Evolutionary conservation across 495 filamentous ascomycete genomes (phyloP).

Genomic region (Chaetomidium leptoderma): DNA sequence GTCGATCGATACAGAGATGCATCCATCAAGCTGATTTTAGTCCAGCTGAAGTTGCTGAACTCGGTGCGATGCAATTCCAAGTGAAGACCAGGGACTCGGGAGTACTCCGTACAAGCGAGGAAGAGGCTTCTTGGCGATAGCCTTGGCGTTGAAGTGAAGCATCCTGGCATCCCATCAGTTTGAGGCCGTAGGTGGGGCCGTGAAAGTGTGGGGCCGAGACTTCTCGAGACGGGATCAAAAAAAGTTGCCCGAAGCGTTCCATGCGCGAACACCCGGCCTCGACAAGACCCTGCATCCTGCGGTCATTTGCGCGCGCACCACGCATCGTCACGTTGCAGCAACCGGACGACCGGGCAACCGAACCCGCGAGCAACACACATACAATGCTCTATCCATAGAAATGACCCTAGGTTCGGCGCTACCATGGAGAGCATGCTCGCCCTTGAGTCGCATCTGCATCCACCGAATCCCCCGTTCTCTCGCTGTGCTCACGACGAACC

Average conservation of each 20-base stretch:
- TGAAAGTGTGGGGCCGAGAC: too few relatives aligned
- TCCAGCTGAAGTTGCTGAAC: too few relatives aligned
- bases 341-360: not conserved
- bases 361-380: not conserved
- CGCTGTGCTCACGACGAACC: not conserved
- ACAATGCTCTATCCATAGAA: constrained; percentile 9
- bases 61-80: too few relatives aligned
- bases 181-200: too few relatives aligned
- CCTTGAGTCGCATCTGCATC: not conserved
- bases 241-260: not conserved
- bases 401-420: constrained; percentile 15
- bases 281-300: not conserved
- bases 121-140: too few relatives aligned
- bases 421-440: constrained; percentile 11
- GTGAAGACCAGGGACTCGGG: too few relatives aligned
- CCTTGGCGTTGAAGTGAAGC: too few relatives aligned
- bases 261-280: not conserved
- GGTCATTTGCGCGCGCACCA: not conserved
- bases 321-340: not conserved
- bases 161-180: too few relatives aligned
- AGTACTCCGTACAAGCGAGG: too few relatives aligned
- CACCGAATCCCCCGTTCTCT: not conserved
- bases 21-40: too few relatives aligned
- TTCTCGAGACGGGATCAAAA: not conserved
- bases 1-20: too few relatives aligned